Evolutionary conservation across 2,329 filamentous ascomycete species (phyloP).

Genomic region (Epicoccum nigrum): DNA sequence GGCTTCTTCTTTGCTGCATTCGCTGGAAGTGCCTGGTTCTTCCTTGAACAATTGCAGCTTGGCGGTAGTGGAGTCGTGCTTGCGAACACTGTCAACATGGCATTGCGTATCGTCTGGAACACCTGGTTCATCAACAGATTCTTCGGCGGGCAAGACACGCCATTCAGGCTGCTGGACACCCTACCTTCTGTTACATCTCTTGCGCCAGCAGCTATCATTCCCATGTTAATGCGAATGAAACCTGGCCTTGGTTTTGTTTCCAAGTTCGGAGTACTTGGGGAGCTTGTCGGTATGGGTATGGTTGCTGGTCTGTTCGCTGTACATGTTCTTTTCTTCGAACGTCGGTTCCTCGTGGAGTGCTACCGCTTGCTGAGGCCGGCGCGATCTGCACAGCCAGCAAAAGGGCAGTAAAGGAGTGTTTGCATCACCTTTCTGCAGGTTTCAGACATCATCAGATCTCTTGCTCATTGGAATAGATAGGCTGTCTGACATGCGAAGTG

Average conservation of each 20-base stretch:
- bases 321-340: conserved; percentile 44
- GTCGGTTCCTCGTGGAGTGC: conserved; percentile 40
- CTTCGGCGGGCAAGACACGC: conserved; percentile 29
- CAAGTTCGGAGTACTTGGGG: conserved; percentile 50
- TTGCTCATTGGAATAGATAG: background rate
- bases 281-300: conserved; percentile 47
- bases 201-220: conserved; percentile 47
- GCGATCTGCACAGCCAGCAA: background rate
- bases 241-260: conserved; percentile 31
- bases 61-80: conserved; percentile 82
- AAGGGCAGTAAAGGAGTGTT: background rate
- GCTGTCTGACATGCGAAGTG: too few relatives aligned
- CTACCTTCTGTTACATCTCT: conserved; percentile 39
- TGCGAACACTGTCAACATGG: conserved; percentile 92
- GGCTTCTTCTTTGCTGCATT: conserved; percentile 78
- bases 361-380: conserved; percentile 41
- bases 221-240: conserved; percentile 44
- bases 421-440: background rate
- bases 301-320: conserved; percentile 46
- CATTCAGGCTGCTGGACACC: conserved; percentile 25
- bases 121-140: conserved; percentile 67
- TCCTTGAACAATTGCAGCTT: conserved; percentile 70
- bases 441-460: too few relatives aligned
- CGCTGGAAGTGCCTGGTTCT: conserved; percentile 73
- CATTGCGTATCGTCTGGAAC: conserved; percentile 82